Base-by-base conservation (phyloP, 176 grass and related monocot genomes). In the Musa beccarii region DNA sequence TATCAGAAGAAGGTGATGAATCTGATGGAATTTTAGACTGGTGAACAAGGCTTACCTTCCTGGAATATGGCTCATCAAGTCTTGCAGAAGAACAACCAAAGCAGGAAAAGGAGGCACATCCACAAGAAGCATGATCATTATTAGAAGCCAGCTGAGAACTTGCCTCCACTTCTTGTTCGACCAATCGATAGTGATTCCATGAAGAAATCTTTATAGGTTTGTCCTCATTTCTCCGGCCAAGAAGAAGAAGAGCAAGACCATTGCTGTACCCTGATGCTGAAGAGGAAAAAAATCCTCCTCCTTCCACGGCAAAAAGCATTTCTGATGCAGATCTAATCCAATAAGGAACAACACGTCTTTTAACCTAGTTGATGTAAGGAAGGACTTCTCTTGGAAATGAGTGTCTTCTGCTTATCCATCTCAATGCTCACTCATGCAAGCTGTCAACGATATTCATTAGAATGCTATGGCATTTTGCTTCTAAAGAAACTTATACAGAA, bases 221-320 rank as follows among this genome's bases (percentile, higher is more conserved):
- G 64, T 98, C 88, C 72, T 94, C 95, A 71, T 78, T 84, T 89
- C 83, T 91, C 76, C 71, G 66, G 4, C 95, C 90, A 73, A 98
- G 86, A n/a, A 98, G 84, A 78, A 98, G 74, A 85, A 98, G 88
- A 13, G 95, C 90, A 16, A 98, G 88, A 26, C 95, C 95, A 85
- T 93, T 88, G 79, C 83, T 91, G 73, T 98, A 98, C 17, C 95
- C 95, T 79, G 90, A 98, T 22, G 95, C 90, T 78, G 95, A 98
- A n/a, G 95, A 98, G 64, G 95, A 93, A 80, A 98, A 98, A 73
- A 98, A 98, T 24, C 95, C 95, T 25, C 95, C 95, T 89, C 95
- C 95, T 93, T 98, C 95, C 68, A 98, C 95, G 70, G 95, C 87
- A 57, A 98, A 80, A 81, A 98, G 84, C 95, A 98, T 98, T 83